Conservation (phyloP, 2,329 filamentous ascomycete genomes). For the Epichloe sibirici region DNA sequence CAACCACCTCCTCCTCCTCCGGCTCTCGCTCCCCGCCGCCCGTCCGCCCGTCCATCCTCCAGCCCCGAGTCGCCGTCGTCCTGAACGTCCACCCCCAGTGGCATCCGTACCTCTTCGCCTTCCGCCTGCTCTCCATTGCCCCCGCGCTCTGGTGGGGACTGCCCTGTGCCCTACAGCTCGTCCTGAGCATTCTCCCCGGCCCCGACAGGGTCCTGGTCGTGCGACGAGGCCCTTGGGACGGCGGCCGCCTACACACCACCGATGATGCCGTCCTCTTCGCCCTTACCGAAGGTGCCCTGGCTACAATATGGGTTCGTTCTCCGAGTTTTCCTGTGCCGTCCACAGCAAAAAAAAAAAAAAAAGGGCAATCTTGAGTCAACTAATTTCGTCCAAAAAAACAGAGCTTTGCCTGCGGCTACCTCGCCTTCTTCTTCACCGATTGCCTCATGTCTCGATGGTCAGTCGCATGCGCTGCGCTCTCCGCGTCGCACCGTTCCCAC, state of each 20-base stretch:
- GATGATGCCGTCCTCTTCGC: slow-evolving; percentile 21
- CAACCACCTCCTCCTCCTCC: not conserved
- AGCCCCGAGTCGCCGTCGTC: slow-evolving; percentile 67
- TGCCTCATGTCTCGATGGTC: slow-evolving; percentile 76
- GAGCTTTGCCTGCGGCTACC: slow-evolving; percentile 66
- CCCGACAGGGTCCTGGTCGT: slow-evolving; percentile 19
- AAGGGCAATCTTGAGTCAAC: not conserved
- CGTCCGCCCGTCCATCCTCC: slow-evolving; percentile 38
- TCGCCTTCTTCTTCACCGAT: slow-evolving; percentile 75
- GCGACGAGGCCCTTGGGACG: slow-evolving; percentile 7
- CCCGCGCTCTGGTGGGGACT: slow-evolving; percentile 63
- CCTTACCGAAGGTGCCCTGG: slow-evolving; percentile 57
- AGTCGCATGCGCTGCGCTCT: slow-evolving; percentile 15
- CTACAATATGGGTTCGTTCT: slow-evolving; percentile 57
- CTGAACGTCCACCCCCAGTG: slow-evolving; percentile 61
- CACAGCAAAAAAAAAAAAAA: too few relatives aligned
- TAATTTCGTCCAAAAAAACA: slow-evolving; percentile 18
- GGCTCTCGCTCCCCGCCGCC: not conserved
- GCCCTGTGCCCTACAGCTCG: slow-evolving; percentile 54
- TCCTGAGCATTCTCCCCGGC: slow-evolving; percentile 46
- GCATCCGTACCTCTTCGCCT: slow-evolving; percentile 61
- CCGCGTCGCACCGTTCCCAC: not conserved
- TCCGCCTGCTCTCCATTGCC: slow-evolving; percentile 58
- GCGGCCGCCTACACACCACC: not conserved
- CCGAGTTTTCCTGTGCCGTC: not conserved